Percentiles rank a stretch among this genome's conserved stretches.
Conservation (phyloP, 345 rosid species). For the Salix viminalis region DNA sequence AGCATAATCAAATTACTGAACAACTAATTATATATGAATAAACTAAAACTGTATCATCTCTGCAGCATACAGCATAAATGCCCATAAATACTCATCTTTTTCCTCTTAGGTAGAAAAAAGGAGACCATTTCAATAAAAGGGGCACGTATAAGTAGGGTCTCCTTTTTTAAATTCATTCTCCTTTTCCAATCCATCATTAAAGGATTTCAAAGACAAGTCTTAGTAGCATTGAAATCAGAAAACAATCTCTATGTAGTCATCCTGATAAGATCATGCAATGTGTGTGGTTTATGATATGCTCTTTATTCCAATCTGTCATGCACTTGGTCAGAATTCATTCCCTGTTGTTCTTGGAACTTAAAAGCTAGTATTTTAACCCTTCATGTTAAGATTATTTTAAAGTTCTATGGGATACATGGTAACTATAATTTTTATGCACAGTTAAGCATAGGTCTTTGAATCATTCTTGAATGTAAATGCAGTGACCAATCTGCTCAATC, state of each 20-base stretch:
- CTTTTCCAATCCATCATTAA: background rate
- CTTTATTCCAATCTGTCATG: background rate
- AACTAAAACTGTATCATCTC: too few species aligned
- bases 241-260: background rate
- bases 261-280: background rate
- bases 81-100: background rate
- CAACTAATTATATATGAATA: too few species aligned
- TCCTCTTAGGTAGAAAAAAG: background rate
- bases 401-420: background rate
- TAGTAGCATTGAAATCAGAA: background rate
- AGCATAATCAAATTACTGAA: too few species aligned
- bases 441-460: background rate
- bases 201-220: background rate
- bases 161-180: background rate
- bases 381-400: background rate
- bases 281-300: background rate
- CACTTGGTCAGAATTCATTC: background rate
- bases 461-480: background rate
- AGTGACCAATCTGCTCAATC: background rate
- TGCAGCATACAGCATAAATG: background rate
- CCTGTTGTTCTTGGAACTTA: background rate
- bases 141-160: background rate
- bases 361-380: background rate
- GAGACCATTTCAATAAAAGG: background rate
- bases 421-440: background rate